These are phyloP conservation scores for Hypoxylon sp. DNA, from an alignment of 2,329 filamentous ascomycete genomes.

Conservation along the genomic window DNA sequence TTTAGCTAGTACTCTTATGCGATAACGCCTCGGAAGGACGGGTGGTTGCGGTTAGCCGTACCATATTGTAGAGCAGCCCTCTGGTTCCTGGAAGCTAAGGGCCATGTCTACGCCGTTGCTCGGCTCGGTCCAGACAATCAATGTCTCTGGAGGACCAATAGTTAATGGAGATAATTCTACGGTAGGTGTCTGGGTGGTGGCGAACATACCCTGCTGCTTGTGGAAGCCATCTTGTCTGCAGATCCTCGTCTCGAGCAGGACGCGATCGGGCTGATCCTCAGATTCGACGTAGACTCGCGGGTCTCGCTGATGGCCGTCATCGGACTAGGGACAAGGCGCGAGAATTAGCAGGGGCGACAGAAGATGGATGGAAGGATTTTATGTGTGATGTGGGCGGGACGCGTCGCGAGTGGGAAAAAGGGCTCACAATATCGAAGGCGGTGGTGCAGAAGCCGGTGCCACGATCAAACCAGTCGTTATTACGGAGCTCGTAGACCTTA, in stretches of 20 bases:
- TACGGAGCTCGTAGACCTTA: conserved; percentile 98
- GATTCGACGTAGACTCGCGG: conserved; percentile 90
- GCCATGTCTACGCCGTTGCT: conserved; percentile 91
- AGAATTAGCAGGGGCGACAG: background rate
- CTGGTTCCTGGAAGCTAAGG: conserved; percentile 95
- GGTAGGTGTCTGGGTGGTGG: background rate
- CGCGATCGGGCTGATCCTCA: conserved; percentile 85
- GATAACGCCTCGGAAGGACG: conserved; percentile 1
- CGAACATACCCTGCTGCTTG: conserved; percentile 85
- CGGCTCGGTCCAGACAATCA: conserved; percentile 97
- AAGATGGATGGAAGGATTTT: background rate
- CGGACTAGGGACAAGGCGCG: conserved; percentile 52
- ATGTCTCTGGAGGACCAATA: conserved; percentile 70
- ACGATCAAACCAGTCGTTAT: conserved; percentile 99
- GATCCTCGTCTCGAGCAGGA: conserved; percentile 88
- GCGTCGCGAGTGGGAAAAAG: conserved; percentile 16
- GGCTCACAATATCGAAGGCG: conserved; percentile 73
- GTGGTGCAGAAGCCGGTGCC: conserved; percentile 96
- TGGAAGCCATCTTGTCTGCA: conserved; percentile 95
- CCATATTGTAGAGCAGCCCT: conserved; percentile 94
- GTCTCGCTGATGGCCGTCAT: conserved; percentile 73
- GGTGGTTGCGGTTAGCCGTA: conserved; percentile 52
- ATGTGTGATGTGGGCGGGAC: background rate
- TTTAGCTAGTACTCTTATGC: conserved; percentile 38
- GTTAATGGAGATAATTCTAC: conserved; percentile 16